phyloP scores from a whole-genome alignment of 2,329 filamentous ascomycete species.

The Ceratocystis papillata region DNA sequence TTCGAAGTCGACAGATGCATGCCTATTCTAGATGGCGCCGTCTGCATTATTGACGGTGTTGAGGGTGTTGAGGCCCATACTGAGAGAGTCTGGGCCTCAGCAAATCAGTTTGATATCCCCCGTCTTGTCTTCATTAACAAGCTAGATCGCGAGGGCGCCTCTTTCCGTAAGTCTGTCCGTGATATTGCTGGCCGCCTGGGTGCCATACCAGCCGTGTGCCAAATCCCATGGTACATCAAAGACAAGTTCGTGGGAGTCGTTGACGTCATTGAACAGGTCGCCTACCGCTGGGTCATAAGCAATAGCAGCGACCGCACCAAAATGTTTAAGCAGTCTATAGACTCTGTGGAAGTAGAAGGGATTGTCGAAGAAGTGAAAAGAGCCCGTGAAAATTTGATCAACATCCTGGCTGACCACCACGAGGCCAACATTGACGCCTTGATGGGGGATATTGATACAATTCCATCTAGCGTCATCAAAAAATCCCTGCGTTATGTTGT shows the following conservation, averaged over 20 bases:
- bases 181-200: conserved; percentile 71
- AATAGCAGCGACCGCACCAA: conserved; percentile 34
- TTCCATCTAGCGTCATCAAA: conserved; percentile 56
- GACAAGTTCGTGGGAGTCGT: conserved; percentile 73
- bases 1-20: conserved; percentile 91
- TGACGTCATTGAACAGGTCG: conserved; percentile 66
- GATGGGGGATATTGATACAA: conserved; percentile 64
- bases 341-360: conserved; percentile 24
- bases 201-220: conserved; percentile 81
- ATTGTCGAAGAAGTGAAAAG: conserved; percentile 51
- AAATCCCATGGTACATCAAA: conserved; percentile 88
- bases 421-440: conserved; percentile 77
- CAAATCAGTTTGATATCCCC: conserved; percentile 74
- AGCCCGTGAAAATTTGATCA: conserved; percentile 67
- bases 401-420: conserved; percentile 78
- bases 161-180: conserved; percentile 72
- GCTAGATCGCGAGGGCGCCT: conserved; percentile 64
- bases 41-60: conserved; percentile 88
- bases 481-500: conserved; percentile 64
- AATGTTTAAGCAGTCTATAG: conserved; percentile 31
- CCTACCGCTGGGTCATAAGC: conserved; percentile 54
- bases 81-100: conserved; percentile 89
- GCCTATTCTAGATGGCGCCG: conserved; percentile 74
- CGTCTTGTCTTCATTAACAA: conserved; percentile 70
- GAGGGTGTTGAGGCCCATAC: conserved; percentile 95